Evolutionary conservation across 306 rosid genomes (phyloP).

Genomic region (Aeschynomene evenia): DNA sequence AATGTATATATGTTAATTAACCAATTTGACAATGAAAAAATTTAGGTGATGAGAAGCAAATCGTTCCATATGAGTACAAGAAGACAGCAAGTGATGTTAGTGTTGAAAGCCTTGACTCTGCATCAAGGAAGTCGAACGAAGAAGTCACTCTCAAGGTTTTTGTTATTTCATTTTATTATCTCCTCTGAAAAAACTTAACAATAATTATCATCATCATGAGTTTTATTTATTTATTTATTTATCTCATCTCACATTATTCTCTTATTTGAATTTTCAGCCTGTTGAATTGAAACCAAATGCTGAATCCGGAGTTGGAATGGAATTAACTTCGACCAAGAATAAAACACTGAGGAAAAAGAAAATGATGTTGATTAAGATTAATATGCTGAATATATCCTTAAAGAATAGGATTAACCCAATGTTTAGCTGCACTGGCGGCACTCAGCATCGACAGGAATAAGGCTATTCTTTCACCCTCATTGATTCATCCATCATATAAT

Average conservation of each 20-base stretch:
- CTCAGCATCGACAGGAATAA: slow-evolving; percentile 40
- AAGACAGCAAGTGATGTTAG: slow-evolving; percentile 35
- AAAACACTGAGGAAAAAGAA: slow-evolving; percentile 35
- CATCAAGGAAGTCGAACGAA: slow-evolving; percentile 24
- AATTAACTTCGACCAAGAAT: slow-evolving; percentile 35
- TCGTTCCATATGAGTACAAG: neutral
- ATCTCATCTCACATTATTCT: neutral
- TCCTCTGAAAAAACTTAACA: neutral
- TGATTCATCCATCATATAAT: too few relatives aligned
- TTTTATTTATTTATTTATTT: too few relatives aligned
- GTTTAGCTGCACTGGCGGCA: slow-evolving; percentile 30
- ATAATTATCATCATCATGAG: neutral
- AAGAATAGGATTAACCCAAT: slow-evolving; percentile 26
- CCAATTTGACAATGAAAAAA: neutral
- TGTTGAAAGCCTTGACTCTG: slow-evolving; percentile 6
- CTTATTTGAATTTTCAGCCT: slow-evolving; percentile 33
- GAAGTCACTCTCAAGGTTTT: slow-evolving; percentile 2
- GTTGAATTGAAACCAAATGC: slow-evolving; percentile 18
- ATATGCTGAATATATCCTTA: slow-evolving; percentile 39
- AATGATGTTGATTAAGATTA: slow-evolving; percentile 49
- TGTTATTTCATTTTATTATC: neutral
- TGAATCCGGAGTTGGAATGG: neutral
- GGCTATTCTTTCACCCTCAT: slow-evolving; percentile 2
- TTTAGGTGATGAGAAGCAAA: slow-evolving; percentile 31
- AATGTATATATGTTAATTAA: too few relatives aligned